Evolutionary conservation across 129 eudicot genomes (phyloP).

Genomic region (Gnaphalium uliginosum): DNA sequence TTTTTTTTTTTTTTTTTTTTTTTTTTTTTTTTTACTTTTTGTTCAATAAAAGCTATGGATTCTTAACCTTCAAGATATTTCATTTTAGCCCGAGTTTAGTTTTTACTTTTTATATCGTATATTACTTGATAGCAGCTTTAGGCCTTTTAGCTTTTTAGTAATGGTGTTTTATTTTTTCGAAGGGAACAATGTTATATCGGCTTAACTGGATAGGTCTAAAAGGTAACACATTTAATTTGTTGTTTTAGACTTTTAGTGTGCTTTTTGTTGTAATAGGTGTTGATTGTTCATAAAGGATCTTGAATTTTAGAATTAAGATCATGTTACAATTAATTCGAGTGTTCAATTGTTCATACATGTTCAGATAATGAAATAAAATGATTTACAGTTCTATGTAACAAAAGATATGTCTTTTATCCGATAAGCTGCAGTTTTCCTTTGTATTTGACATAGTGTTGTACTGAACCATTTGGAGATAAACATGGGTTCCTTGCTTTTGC

Average conservation of each 20-base stretch:
- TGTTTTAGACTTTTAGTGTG: background rate
- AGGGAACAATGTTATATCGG: too few species aligned
- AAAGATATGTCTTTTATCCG: too few species aligned
- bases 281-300: background rate
- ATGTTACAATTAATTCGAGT: background rate
- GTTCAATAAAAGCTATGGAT: too few species aligned
- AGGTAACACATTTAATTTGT: too few species aligned
- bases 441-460: slow-evolving; percentile 55
- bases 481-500: slow-evolving; percentile 55
- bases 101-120: too few species aligned
- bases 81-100: too few species aligned
- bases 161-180: too few species aligned
- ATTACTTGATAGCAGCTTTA: too few species aligned
- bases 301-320: background rate
- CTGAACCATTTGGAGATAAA: slow-evolving; percentile 47
- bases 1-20: too few species aligned
- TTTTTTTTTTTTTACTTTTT: too few species aligned
- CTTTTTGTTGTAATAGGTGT: background rate
- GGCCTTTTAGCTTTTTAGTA: background rate
- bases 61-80: too few species aligned
- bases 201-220: background rate
- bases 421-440: slow-evolving; percentile 49
- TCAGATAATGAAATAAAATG: background rate
- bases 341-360: slow-evolving; percentile 9
- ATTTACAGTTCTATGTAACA: slow-evolving; percentile 1